Base-by-base conservation (phyloP, 192 early-diverging fungal genomes). In the Gamsiella multidivaricata region DNA sequence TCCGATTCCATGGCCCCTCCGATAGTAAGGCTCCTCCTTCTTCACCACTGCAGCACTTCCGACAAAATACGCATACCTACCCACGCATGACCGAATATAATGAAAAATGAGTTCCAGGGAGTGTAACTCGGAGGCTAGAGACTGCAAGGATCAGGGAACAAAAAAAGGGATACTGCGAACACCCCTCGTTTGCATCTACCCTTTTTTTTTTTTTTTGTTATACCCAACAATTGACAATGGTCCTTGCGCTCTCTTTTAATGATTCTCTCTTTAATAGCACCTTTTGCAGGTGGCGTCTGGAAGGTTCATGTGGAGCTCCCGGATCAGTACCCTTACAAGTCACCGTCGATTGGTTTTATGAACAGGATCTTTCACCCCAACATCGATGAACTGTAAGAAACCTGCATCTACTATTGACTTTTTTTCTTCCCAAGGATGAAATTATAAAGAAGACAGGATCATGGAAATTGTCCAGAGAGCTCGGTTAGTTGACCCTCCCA, bases 301-400 rank as follows among this genome's bases (percentile, higher is more conserved):
- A 97, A 97, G 81, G 87, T 99, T 23, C 98, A 96, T 78, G 98
- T 99, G 15, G 98, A 99, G 81, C 87, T 99, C 23, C 98, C 96
- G 7, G 98, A 99, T 84, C 95, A 98, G 72, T 99, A 99, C 69
- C 98, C 98, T 11, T 99, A 96, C 89, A 97, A 97, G 84, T 96
- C 95, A 28, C 98, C 97, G 17, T 97, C 96, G 47, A 99, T 99
- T 61, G 98, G 98, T 11, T 99, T 99, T 78, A 94, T 95, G 87
- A 99, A 99, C 90, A 97, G 93, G 81, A 98, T 99, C 65, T 99
- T 97, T 81, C 98, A 99, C 70, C 98, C 98, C 15, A 99, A 99
- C 82, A 99, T 99, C 56, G 98, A 99, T 83, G 98, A 99, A 81
- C 86, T 97, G 87, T 95, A 75, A 83, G 47, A 3, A 14, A 14